phyloP scores from a whole-genome alignment of 352 stramenopile species.

The Globisporangium spiculum region DNA sequence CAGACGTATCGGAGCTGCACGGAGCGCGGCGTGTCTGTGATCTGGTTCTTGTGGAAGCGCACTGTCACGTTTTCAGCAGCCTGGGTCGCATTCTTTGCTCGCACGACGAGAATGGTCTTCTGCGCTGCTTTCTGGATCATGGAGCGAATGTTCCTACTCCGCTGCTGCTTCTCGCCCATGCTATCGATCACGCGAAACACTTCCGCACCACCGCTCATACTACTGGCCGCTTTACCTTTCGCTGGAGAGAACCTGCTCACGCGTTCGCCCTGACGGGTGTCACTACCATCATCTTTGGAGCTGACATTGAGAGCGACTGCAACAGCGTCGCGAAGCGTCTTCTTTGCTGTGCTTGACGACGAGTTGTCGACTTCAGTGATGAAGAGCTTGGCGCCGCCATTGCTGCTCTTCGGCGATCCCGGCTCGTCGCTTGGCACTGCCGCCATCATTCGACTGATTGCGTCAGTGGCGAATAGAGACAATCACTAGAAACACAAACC shows the following conservation, averaged over 20 bases:
- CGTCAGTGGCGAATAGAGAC: background rate
- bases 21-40: constrained; percentile 48
- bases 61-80: constrained; percentile 65
- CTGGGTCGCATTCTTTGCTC: constrained; percentile 67
- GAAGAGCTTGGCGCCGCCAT: constrained; percentile 24
- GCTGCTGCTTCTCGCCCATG: constrained; percentile 43
- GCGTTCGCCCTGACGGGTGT: constrained; percentile 5
- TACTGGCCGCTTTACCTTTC: constrained; percentile 7
- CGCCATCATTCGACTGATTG: background rate
- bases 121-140: constrained; percentile 68
- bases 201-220: constrained; percentile 22
- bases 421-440: too few species aligned
- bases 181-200: constrained; percentile 55
- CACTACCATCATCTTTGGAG: constrained; percentile 4
- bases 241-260: constrained; percentile 12
- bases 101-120: constrained; percentile 72
- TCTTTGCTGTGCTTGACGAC: background rate
- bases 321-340: background rate
- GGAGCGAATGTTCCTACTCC: constrained; percentile 51
- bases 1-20: constrained; percentile 50
- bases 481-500: background rate
- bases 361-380: constrained; percentile 29
- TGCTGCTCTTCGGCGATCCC: background rate
- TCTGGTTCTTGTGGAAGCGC: constrained; percentile 39
- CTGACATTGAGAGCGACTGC: background rate